Conservation (phyloP, 2,329 filamentous ascomycete species). For the Ciborinia camelliae region DNA sequence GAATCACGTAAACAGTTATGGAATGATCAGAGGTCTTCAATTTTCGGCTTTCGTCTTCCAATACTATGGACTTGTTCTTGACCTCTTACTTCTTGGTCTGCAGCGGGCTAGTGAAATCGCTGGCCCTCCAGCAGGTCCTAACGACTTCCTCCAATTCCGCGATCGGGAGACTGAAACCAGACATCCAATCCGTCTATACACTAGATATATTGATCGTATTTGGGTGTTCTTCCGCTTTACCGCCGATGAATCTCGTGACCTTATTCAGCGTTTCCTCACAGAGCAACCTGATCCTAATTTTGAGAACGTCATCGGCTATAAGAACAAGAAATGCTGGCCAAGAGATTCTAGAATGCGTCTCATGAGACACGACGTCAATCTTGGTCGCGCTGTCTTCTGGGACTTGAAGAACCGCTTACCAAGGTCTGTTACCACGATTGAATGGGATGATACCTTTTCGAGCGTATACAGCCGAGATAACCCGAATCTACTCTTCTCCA, state of each 20-base stretch:
- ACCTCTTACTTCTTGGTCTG: constrained; percentile 84
- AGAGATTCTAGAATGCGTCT: constrained; percentile 95
- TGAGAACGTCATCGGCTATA: constrained; percentile 98
- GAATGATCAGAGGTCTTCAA: constrained; percentile 94
- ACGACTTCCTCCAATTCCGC: constrained; percentile 96
- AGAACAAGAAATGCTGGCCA: constrained; percentile 99
- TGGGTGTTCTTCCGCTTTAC: constrained; percentile 96
- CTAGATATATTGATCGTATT: constrained; percentile 94
- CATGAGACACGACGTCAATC: constrained; percentile 98
- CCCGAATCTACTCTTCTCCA: constrained; percentile 93
- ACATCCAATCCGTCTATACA: constrained; percentile 97
- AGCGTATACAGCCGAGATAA: constrained; percentile 98
- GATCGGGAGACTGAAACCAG: constrained; percentile 88
- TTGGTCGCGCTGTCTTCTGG: constrained; percentile 97
- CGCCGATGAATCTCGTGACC: constrained; percentile 88
- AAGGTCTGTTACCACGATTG: constrained; percentile 91
- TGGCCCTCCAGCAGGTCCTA: constrained; percentile 86
- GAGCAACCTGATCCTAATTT: constrained; percentile 99
- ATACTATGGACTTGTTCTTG: constrained; percentile 94
- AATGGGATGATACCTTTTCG: constrained; percentile 98
- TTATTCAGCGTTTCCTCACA: constrained; percentile 96
- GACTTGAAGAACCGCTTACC: constrained; percentile 96
- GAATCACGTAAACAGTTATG: constrained; percentile 99
- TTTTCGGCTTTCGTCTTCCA: constrained; percentile 99
- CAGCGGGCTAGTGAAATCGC: constrained; percentile 98